Base-by-base conservation (phyloP, 352 stramenopile genomes). In the Pythium folliculosum region DNA sequence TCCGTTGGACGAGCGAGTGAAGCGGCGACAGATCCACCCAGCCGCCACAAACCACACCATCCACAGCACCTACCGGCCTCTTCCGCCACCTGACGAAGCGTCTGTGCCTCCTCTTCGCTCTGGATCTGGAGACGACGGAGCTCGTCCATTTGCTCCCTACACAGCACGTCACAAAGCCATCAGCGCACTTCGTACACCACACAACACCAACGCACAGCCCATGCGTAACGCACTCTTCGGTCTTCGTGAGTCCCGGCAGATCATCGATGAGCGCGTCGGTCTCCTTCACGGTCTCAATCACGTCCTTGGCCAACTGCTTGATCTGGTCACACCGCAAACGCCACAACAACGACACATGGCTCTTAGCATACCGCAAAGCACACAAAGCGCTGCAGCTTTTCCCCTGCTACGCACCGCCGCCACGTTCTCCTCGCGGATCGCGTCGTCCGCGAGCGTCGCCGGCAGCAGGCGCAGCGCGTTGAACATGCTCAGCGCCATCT, bases 401-500 rank as follows among this genome's bases (percentile, higher is more conserved):
- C n/a, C n/a, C n/a, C n/a, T n/a, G n/a, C n/a, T n/a, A 35, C 30
- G 35, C 8, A 92, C 84, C 65, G 82, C 76, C 21, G 72, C 71
- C n/a, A 80, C 81, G 14, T 79, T 87, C 51, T 89, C 84, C 51
- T 90, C 77, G 17, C 69, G 81, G 22, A 72, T 77, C 48, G 53
- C 69, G 48, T 80, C 71, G 27, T 89, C 84, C 59, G 75, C 75
- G 17, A 76, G 63, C n/a, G 65, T 75, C 54, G 81, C 72, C 14
- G 87, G 87, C 35, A 95, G 69, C 43, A 95, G 63, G 5, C 87
- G 85, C 69, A 95, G 73, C 22, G 87, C 87, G 67, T 95, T 94
- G 73, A 95, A 95, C 87, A 95, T 95, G 50, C 84, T 90, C 32
- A 95, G 75, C 72, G 87, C 78, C 86, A 90, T 92, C 63, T 90